Evolutionary conservation across 2,329 filamentous ascomycete species (phyloP), one percentile per base, ranked within the genome.

Genomic region (Amauroascus verrucosus): DNA sequence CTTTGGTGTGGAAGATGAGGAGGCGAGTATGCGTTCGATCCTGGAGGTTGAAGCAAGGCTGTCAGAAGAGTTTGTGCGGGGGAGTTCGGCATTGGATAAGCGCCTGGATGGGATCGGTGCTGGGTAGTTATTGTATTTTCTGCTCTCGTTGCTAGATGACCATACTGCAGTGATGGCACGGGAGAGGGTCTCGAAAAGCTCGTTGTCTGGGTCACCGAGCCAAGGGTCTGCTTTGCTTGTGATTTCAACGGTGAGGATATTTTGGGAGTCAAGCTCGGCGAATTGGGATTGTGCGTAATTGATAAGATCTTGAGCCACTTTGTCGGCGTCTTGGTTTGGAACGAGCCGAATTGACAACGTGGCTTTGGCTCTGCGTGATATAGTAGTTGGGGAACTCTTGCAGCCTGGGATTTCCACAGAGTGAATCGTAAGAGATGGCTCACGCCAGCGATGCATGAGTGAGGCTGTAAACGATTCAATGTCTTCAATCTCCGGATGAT

Each of bases 141-240:
- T 52, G 26, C 53, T 57, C n/a, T 51, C 56, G 3, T 64, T 63
- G 13, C 61, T 58, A 1, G 66, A 66, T 0, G 82, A 82, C 93
- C 93, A 98, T 0, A 85, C 88, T 43, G 86, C 80, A 62, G 90
- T 81, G 48, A 97, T 85, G 0, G 90, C 93, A 55, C 83, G 78
- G 60, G 95, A 89, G 0, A 98, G 78, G 0, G 88, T 94, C 57
- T 84, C 81, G 70, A 96, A 98, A 55, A 97, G 90, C 59, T 89
- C 82, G 60, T 95, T 96, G 47, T 83, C 82, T 2, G 88, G 89
- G 62, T 96, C 88, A 13, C 93, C 91, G 0, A 98, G 80, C 93
- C 93, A 98, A 0, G 93, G 89, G 65, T 98, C 93, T 0, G 93
- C 91, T 69, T 87, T 85, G 65, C 96, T 93, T 59, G 95, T 89